Conservation (phyloP, 257 asterid species). For the Forsythia suspensa region DNA sequence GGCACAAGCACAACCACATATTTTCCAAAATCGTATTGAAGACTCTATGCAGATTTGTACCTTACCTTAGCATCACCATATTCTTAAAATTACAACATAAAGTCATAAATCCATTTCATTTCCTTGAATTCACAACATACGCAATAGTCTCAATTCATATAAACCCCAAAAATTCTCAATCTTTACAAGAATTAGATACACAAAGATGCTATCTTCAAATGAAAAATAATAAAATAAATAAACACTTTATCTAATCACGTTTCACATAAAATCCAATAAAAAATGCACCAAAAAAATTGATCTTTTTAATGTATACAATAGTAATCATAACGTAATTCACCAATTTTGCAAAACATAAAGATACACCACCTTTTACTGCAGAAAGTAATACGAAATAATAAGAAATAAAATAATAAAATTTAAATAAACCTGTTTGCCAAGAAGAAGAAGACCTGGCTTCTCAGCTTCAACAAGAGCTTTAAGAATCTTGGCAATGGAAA, state of each 20-base stretch:
- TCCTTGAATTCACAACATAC: background rate
- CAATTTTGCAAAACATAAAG: background rate
- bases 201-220: background rate
- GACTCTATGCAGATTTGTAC: background rate
- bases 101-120: background rate
- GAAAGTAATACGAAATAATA: background rate
- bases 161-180: background rate
- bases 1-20: background rate
- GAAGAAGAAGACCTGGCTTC: constrained; percentile 78
- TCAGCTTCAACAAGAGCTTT: constrained; percentile 79
- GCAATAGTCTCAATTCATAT: background rate
- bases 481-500: constrained; percentile 83
- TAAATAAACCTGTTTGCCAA: constrained; percentile 80
- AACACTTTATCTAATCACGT: background rate
- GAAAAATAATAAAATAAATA: background rate
- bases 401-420: background rate
- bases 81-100: background rate
- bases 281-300: background rate
- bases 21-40: background rate
- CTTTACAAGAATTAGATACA: too few relatives aligned
- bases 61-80: background rate
- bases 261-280: background rate
- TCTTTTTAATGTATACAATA: background rate
- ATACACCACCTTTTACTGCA: background rate
- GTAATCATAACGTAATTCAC: background rate